Percentiles rank a stretch among this genome's conserved stretches.
Conservation (phyloP, 1,284 basidiomycete genomes). For the Puccinia horiana region DNA sequence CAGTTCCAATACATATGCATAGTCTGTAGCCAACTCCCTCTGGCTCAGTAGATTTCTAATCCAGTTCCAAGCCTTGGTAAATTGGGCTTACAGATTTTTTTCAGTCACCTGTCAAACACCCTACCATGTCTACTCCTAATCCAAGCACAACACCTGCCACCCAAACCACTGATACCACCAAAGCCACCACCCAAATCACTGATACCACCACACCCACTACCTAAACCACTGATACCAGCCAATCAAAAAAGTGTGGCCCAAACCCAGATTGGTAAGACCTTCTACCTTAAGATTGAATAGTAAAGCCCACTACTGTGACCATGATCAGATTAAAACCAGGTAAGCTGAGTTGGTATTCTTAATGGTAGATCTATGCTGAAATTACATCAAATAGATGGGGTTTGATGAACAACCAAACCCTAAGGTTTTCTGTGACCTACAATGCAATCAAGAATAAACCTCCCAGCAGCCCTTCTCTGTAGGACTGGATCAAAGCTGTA, state of each 20-base stretch:
- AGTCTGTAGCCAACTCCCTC: too few relatives aligned
- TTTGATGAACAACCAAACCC: slow-evolving; percentile 2
- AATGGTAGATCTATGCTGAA: not conserved
- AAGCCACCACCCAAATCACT: not conserved
- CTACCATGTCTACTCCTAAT: too few relatives aligned
- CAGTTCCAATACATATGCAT: too few relatives aligned
- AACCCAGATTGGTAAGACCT: slow-evolving; percentile 1
- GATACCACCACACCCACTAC: not conserved
- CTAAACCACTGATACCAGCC: not conserved
- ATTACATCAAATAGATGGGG: not conserved
- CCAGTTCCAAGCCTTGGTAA: too few relatives aligned
- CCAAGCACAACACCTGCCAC: too few relatives aligned
- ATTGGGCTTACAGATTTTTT: too few relatives aligned
- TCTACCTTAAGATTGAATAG: not conserved
- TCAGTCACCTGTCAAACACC: too few relatives aligned
- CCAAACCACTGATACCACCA: too few relatives aligned
- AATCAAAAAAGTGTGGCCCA: not conserved
- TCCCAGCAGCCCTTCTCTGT: not conserved
- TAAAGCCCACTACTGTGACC: not conserved
- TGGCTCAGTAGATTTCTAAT: too few relatives aligned
- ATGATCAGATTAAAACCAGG: slow-evolving; percentile 2
- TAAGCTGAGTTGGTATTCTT: not conserved
- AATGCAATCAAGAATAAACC: slow-evolving; percentile 14
- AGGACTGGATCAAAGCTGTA: not conserved
- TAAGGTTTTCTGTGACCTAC: slow-evolving; percentile 16